Percentiles rank a stretch among this genome's conserved stretches.
Conservation (phyloP, 108 stramenopile species). For the Bacterosira constricta region DNA sequence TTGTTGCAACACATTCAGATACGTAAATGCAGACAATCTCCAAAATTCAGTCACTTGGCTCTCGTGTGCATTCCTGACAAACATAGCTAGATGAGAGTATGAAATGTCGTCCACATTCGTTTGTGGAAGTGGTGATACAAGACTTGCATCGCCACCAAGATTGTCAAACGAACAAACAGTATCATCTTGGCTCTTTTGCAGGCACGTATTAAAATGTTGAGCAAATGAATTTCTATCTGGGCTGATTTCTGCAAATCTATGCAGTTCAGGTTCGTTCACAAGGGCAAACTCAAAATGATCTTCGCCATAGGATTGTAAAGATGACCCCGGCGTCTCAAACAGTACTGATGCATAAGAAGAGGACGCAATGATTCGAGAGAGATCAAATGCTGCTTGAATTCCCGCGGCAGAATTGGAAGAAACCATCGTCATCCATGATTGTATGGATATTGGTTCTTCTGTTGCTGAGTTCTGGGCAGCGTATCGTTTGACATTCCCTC, state of each 20-base stretch:
- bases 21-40: constrained; percentile 44
- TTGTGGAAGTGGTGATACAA: constrained; percentile 53
- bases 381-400: constrained; percentile 17
- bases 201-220: constrained; percentile 35
- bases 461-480: background rate
- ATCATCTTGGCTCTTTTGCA: background rate
- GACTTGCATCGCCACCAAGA: constrained; percentile 64
- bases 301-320: constrained; percentile 5
- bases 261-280: constrained; percentile 49
- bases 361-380: constrained; percentile 33
- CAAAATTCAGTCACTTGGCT: constrained; percentile 56
- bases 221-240: constrained; percentile 62
- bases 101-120: constrained; percentile 1
- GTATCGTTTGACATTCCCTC: constrained; percentile 24
- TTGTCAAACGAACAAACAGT: constrained; percentile 59
- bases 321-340: constrained; percentile 44
- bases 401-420: constrained; percentile 13
- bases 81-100: constrained; percentile 67
- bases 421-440: constrained; percentile 40
- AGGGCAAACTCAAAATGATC: constrained; percentile 71
- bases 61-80: constrained; percentile 55
- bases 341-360: constrained; percentile 37
- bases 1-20: constrained; percentile 29
- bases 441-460: constrained; percentile 23
- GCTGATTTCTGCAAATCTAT: constrained; percentile 51